Evolutionary conservation across 2,329 filamentous ascomycete species (phyloP), one percentile per base, ranked within the genome.

Genomic region (Cercospora sp.): DNA sequence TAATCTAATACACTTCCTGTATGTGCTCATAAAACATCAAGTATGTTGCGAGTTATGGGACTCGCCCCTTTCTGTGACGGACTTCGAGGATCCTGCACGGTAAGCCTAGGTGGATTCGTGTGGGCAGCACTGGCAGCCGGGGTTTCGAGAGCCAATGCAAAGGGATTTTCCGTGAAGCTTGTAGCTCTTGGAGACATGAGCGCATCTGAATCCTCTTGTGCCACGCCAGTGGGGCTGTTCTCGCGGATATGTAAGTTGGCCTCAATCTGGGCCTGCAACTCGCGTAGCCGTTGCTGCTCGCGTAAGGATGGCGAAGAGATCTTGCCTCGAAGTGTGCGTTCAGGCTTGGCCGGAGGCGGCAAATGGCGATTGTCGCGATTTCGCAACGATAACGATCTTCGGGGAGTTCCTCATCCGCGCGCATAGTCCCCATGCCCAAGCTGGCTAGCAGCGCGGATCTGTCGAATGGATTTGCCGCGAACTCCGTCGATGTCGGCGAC

Each of bases 11-110:
- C 63, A 63, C 63, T 69, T 63, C 9, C 67, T 69, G 60, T 66
- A 57, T 59, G 45, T 58, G 30, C 43, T 85, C 84, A 93, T 79
- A 94, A 82, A 62, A 93, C 83, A 75, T 93, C 91, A 77, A 92
- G 90, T 74, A 94, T 94, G 67, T 90, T 93, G 66, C 91, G 85
- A 62, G 89, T 88, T 69, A 94, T 93, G 3, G 91, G 90, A 67
- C 88, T 88, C 77, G 91, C 90, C 45, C 91, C 91, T 74, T 87
- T 88, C 12, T 90, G 91, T 0, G 90, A 89, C 16, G 91, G 91
- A 77, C 91, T 93, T 73, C 91, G 83, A 13, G 91, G 91, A 76
- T 94, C 90, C 18, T 13, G 83, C 83, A 66, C 67, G 7, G 10
- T 86, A 84, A 66, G 89, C 87, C 74, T 82, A 81, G 64, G 83